Conservation (phyloP, 345 rosid species). For the Citrus medica region DNA sequence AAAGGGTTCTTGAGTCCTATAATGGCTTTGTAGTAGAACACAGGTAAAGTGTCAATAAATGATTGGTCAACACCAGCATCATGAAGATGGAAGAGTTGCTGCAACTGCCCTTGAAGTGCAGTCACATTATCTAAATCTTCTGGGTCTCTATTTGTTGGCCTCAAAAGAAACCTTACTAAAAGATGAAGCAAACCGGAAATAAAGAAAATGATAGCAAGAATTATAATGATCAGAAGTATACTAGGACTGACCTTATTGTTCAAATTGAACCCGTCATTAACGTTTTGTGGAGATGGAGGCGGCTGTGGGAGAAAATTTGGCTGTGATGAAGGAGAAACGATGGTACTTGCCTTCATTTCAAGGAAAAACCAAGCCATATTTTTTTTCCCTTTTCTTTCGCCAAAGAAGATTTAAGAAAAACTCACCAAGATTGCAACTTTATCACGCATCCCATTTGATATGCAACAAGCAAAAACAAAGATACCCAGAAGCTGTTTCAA, state of each 20-base stretch:
- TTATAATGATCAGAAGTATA: conserved; percentile 67
- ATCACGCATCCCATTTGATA: conserved; percentile 19
- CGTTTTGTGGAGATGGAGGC: conserved; percentile 25
- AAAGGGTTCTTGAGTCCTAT: conserved; percentile 76
- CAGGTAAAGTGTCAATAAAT: conserved; percentile 91
- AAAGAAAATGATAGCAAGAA: conserved; percentile 87
- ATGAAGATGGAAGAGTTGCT: conserved; percentile 91
- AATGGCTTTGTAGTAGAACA: conserved; percentile 77
- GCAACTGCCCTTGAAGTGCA: conserved; percentile 94
- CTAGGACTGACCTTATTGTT: conserved; percentile 76
- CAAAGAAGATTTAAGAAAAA: neutral
- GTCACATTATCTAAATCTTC: conserved; percentile 67
- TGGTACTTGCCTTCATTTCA: conserved; percentile 23
- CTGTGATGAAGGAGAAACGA: conserved; percentile 32
- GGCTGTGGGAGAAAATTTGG: conserved; percentile 26
- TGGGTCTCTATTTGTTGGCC: conserved; percentile 59
- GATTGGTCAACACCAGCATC: conserved; percentile 97
- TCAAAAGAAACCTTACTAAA: conserved; percentile 64
- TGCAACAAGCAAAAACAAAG: neutral
- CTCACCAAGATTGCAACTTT: conserved; percentile 33
- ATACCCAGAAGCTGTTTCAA: neutral
- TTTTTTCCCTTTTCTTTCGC: neutral
- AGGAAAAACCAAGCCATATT: conserved; percentile 43
- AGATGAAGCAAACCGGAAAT: conserved; percentile 91
- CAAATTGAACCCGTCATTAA: conserved; percentile 43